These are phyloP conservation scores for Phytophthora colocasiae DNA, from an alignment of 352 stramenopile genomes.

Conservation along the genomic window DNA sequence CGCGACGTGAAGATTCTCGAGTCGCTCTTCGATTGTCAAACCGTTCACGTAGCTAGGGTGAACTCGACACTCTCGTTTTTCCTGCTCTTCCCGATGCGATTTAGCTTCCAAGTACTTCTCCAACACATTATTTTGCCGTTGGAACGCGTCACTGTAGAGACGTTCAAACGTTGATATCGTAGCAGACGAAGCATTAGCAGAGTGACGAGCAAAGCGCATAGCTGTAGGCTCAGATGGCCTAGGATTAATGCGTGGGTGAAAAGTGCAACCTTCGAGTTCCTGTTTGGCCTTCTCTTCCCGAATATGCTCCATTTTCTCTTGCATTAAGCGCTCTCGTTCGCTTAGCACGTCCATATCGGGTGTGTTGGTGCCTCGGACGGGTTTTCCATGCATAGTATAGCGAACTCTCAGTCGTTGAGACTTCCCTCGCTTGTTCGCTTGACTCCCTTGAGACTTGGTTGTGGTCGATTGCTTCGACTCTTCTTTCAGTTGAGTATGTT, in stretches of 20 bases:
- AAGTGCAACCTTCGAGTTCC: slow-evolving; percentile 64
- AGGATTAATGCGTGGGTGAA: slow-evolving; percentile 49
- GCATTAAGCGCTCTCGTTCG: slow-evolving; percentile 34
- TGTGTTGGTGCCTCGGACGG: slow-evolving; percentile 5
- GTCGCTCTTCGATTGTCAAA: slow-evolving; percentile 54
- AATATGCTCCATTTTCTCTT: slow-evolving; percentile 43
- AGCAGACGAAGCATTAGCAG: slow-evolving; percentile 5
- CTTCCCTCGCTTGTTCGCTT: slow-evolving; percentile 11
- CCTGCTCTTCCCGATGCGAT: slow-evolving; percentile 47
- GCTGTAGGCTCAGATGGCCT: background rate
- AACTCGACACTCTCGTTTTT: slow-evolving; percentile 49
- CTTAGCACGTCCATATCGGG: slow-evolving; percentile 37
- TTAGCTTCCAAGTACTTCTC: slow-evolving; percentile 50
- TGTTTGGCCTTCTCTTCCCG: slow-evolving; percentile 41
- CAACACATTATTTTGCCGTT: slow-evolving; percentile 55
- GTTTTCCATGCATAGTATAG: slow-evolving; percentile 52
- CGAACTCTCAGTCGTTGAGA: slow-evolving; percentile 25
- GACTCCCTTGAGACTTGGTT: background rate
- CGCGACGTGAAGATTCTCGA: slow-evolving; percentile 47
- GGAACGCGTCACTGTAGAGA: slow-evolving; percentile 60
- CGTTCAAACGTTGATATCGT: slow-evolving; percentile 48
- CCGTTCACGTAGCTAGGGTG: slow-evolving; percentile 60
- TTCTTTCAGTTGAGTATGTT: slow-evolving; percentile 25
- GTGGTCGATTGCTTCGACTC: slow-evolving; percentile 3
- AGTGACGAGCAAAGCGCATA: slow-evolving; percentile 1